These are phyloP conservation scores for Letharia lupina DNA, from an alignment of 495 filamentous ascomycete species.

Conservation along the genomic window DNA sequence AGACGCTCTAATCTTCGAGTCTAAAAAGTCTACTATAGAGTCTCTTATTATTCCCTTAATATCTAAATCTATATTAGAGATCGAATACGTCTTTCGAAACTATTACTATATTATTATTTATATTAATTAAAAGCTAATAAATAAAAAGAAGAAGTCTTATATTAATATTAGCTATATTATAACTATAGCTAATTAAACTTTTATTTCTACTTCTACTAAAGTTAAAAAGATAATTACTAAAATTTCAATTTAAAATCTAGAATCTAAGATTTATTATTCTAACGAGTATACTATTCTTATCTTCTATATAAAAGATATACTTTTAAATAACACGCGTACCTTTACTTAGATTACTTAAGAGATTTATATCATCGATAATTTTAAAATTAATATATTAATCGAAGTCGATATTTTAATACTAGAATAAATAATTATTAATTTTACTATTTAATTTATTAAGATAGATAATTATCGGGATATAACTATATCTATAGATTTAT, in stretches of 20 bases:
- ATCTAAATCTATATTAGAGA: not conserved
- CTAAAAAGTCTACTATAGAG: not conserved
- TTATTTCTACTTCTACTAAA: not conserved
- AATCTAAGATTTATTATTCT: not conserved
- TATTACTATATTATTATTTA: not conserved
- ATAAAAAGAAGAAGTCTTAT: not conserved
- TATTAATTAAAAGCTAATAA: not conserved
- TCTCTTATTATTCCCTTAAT: not conserved
- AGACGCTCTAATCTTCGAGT: not conserved
- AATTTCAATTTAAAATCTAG: not conserved
- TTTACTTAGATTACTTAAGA: not conserved
- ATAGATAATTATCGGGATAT: no score
- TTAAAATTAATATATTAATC: constrained; percentile 7
- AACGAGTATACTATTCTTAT: not conserved
- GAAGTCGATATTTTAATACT: not conserved
- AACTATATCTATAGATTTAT: no score
- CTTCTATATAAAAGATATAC: not conserved
- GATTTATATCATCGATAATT: not conserved
- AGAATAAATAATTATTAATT: constrained; percentile 1
- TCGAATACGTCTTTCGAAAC: not conserved
- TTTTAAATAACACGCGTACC: not conserved
- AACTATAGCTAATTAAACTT: not conserved
- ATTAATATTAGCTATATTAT: not conserved
- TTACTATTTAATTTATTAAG: no score
- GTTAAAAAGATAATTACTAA: not conserved